Conservation (phyloP, 352 stramenopile genomes). For the Pythium insidiosum region DNA sequence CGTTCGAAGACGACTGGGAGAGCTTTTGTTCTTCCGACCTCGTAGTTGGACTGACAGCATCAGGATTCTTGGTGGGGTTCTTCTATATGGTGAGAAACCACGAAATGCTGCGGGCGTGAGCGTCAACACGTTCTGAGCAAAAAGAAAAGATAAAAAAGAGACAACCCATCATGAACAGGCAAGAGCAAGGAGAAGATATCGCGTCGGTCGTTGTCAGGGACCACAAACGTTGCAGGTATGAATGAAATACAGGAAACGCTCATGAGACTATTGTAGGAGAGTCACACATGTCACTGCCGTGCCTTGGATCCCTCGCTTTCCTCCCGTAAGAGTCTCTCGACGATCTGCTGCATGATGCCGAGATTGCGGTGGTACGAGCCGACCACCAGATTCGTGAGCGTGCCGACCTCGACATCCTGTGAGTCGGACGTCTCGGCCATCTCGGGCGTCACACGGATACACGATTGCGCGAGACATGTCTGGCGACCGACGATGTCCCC, state of each 20-base stretch:
- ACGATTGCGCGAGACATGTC: conserved; percentile 8
- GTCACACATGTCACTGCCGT: too few species aligned
- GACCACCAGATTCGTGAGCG: conserved; percentile 39
- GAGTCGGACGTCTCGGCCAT: conserved; percentile 2
- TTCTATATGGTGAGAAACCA: conserved; percentile 2
- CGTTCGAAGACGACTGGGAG: neutral
- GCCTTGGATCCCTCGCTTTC: too few species aligned
- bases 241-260: too few species aligned
- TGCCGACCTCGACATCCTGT: conserved; percentile 19
- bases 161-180: too few species aligned
- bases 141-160: too few species aligned
- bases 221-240: too few species aligned
- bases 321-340: conserved; percentile 21
- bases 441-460: conserved; percentile 13
- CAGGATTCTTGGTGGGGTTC: conserved; percentile 4
- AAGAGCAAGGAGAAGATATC: too few species aligned
- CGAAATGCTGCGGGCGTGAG: neutral
- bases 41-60: neutral
- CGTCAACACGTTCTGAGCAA: too few species aligned
- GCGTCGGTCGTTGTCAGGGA: too few species aligned
- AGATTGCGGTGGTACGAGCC: conserved; percentile 37
- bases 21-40: neutral
- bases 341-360: conserved; percentile 27
- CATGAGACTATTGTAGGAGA: too few species aligned
- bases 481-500: conserved; percentile 1